Percentiles rank a stretch among this genome's conserved stretches.
These are phyloP conservation scores for Fomitopsis pinicola DNA, from an alignment of 1,284 basidiomycete genomes.

Conservation along the genomic window DNA sequence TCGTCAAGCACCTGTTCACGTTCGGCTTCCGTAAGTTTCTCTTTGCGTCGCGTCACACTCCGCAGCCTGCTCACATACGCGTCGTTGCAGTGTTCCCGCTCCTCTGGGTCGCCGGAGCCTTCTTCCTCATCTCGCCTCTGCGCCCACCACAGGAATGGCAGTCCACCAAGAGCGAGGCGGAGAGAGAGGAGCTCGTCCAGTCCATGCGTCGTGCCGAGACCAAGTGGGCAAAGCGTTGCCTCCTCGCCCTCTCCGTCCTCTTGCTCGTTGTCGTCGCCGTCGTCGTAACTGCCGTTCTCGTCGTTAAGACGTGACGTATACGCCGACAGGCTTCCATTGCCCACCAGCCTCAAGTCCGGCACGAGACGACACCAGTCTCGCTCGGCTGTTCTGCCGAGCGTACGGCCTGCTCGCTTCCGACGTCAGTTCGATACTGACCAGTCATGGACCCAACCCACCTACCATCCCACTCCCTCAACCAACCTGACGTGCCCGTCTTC, in stretches of 20 bases:
- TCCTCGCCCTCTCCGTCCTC: slow-evolving; percentile 21
- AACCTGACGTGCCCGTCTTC: neutral
- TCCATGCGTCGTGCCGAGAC: slow-evolving; percentile 32
- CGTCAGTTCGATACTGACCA: neutral
- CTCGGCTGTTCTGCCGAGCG: neutral
- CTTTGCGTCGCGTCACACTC: neutral
- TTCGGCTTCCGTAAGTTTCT: slow-evolving; percentile 26
- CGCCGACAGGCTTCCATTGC: neutral
- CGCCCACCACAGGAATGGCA: slow-evolving; percentile 35
- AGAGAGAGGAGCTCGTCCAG: slow-evolving; percentile 30
- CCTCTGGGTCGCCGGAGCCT: slow-evolving; percentile 37
- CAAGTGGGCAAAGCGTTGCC: slow-evolving; percentile 39
- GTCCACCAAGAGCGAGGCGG: slow-evolving; percentile 30
- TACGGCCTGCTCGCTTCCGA: neutral
- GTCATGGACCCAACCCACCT: neutral
- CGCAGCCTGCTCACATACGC: neutral
- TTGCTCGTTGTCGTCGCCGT: slow-evolving; percentile 10
- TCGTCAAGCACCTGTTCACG: slow-evolving; percentile 31
- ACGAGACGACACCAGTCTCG: neutral
- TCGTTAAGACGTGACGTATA: neutral
- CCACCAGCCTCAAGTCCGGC: neutral
- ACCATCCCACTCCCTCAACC: neutral
- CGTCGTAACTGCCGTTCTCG: slow-evolving; percentile 12
- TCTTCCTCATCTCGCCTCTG: slow-evolving; percentile 35
- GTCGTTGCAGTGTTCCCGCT: slow-evolving; percentile 34